Evolutionary conservation across 768 basidiomycete genomes (phyloP).

Genomic region (Leucocoprinus sp.): DNA sequence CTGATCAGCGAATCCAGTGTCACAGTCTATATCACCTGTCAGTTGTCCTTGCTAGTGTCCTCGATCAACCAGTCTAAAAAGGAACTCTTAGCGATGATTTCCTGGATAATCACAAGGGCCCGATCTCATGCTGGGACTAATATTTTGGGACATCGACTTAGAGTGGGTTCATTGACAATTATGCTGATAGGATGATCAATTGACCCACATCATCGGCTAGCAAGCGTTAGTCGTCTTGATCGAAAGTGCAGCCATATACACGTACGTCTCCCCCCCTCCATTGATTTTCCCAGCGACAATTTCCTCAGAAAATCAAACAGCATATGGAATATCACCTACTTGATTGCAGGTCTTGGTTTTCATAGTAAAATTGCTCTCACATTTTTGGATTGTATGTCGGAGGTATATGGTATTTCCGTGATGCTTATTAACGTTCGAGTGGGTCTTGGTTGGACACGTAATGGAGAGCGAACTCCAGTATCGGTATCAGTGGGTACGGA

Average conservation of each 20-base stretch:
- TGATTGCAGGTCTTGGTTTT: neutral
- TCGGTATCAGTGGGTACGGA: too few relatives aligned
- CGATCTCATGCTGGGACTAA: too few relatives aligned
- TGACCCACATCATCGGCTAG: neutral
- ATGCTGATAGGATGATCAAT: too few relatives aligned
- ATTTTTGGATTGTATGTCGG: slow-evolving; percentile 4
- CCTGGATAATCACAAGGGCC: neutral
- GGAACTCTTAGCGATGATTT: neutral
- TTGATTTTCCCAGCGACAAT: neutral
- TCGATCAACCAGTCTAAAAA: neutral
- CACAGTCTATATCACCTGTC: neutral
- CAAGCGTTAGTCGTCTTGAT: slow-evolving; percentile 4
- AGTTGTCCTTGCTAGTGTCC: neutral
- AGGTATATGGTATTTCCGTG: slow-evolving; percentile 2
- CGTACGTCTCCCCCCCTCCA: slow-evolving; percentile 2
- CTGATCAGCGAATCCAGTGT: neutral
- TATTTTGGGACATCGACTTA: neutral
- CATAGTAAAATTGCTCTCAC: slow-evolving; percentile 7
- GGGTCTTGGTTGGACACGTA: slow-evolving; percentile 2
- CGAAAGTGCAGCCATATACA: slow-evolving; percentile 12
- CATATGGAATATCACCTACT: neutral
- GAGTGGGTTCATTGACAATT: neutral
- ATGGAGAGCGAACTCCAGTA: neutral
- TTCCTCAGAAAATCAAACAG: neutral
- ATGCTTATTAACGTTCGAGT: slow-evolving; percentile 10